Evolutionary conservation across 2,329 filamentous ascomycete species (phyloP).

Genomic region (Lizonia empirigonia): DNA sequence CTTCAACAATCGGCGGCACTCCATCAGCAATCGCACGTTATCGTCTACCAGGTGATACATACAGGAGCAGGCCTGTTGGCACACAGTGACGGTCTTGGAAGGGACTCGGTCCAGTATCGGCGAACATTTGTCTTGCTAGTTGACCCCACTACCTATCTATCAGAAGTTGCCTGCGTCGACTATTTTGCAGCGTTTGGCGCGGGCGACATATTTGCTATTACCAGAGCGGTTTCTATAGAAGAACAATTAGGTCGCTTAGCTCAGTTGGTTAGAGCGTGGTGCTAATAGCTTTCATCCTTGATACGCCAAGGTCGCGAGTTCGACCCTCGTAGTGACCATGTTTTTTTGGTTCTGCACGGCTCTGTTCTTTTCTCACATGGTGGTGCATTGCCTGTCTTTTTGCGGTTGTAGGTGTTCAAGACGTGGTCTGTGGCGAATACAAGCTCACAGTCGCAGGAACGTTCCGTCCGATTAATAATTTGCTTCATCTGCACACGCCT

Average conservation of each 20-base stretch:
- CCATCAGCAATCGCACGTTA: no score
- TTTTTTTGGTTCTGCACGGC: neutral
- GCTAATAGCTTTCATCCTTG: slow-evolving; percentile 24
- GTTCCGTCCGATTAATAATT: neutral
- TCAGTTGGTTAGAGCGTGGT: slow-evolving; percentile 34
- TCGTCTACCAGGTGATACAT: no score
- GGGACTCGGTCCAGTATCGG: neutral
- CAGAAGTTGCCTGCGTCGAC: no score
- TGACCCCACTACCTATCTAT: no score
- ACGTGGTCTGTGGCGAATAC: neutral
- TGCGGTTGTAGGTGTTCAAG: neutral
- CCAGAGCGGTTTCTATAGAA: neutral
- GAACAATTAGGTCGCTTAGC: slow-evolving; percentile 26
- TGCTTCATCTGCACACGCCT: no score
- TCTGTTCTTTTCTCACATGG: neutral
- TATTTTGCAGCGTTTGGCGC: no score
- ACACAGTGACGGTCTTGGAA: no score
- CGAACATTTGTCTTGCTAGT: neutral
- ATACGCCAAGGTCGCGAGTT: slow-evolving; percentile 30
- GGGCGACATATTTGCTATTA: neutral
- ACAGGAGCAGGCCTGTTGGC: no score
- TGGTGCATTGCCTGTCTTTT: neutral
- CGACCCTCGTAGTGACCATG: slow-evolving; percentile 33
- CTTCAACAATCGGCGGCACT: no score
- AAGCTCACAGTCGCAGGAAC: neutral